Base-by-base conservation (phyloP, 2,329 filamentous ascomycete species). In the Exophiala viscosa region DNA sequence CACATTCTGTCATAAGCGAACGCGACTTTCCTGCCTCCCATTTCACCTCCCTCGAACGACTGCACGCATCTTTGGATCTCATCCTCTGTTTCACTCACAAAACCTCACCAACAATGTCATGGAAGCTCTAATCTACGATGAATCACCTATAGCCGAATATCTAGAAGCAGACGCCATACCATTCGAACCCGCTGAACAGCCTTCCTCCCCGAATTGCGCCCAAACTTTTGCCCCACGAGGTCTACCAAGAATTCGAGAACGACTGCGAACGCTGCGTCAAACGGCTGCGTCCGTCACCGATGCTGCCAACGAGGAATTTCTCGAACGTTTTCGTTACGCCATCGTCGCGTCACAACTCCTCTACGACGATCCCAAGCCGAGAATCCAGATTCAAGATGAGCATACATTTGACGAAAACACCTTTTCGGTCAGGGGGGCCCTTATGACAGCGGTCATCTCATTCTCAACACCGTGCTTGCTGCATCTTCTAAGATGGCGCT, bases 251-350 rank as follows among this genome's bases (percentile, higher is more conserved):
- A 44, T 60, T 5, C 53, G 52, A 32, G 55, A 57, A 43, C 44
- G 49, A 15, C 15, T 61, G 36, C 52, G 49, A 33, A 52, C 40
- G 9, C 53, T 60, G 23, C 55, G 60, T 34, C 48, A 50, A 40
- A 57, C 54, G 14, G 58, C 58, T 8, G 49, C 48, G 20, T 48
- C 46, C 10, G 55, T 59, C 23, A 52, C 58, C 43, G 52, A 57
- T 45, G 48, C 55, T 3, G 54, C 56, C 14, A 59, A 90, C 66
- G 80, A 86, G 61, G 85, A 85, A 60, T 96, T 96, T 65, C 79
- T 96, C 54, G 91, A 96, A 70, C 87, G 90, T 66, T 96, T 96
- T 65, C 87, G 91, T 59, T 96, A 96, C 71, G 87, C 88, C 17
- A 88, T 96, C 60, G 87, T 96, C 65, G 90, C 90, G 45, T 96